Conservation (phyloP, 1,284 basidiomycete genomes). For the Ceratobasidium sp. region DNA sequence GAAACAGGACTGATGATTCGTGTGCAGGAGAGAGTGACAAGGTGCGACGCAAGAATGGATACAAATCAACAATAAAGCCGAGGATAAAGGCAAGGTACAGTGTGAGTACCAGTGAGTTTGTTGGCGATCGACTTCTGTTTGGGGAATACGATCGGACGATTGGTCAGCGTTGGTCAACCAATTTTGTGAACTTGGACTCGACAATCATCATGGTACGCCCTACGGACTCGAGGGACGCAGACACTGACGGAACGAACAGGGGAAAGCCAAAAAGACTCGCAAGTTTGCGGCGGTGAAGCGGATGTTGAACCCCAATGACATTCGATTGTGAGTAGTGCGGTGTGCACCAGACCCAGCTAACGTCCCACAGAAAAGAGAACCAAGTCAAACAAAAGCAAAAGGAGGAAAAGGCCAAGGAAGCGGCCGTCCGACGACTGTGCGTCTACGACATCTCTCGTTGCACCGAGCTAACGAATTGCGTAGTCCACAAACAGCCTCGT, state of each 20-base stretch:
- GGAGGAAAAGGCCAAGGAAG: conserved; percentile 74
- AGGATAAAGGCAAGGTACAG: no score
- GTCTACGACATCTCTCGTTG: conserved; percentile 46
- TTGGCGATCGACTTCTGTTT: no score
- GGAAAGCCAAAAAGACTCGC: conserved; percentile 92
- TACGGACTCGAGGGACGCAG: no score
- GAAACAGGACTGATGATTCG: no score
- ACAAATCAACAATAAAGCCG: no score
- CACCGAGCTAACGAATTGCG: conserved; percentile 19
- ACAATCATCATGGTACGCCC: conserved; percentile 12
- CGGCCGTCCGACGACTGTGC: conserved; percentile 73
- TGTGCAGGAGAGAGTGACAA: no score
- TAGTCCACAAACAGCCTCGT: conserved; percentile 84
- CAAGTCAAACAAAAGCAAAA: conserved; percentile 79
- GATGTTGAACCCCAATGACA: conserved; percentile 93
- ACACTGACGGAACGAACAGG: conserved; percentile 63
- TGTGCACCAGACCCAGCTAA: neutral
- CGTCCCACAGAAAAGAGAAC: conserved; percentile 70
- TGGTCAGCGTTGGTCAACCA: no score
- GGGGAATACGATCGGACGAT: no score
- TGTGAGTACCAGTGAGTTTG: no score
- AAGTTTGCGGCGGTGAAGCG: conserved; percentile 97
- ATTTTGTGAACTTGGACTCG: neutral
- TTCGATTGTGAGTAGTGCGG: conserved; percentile 76
- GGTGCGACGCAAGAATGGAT: no score